These are phyloP conservation scores for Metschnikowia drakensbergensis DNA, from an alignment of 805 yeast genomes.

Conservation along the genomic window DNA sequence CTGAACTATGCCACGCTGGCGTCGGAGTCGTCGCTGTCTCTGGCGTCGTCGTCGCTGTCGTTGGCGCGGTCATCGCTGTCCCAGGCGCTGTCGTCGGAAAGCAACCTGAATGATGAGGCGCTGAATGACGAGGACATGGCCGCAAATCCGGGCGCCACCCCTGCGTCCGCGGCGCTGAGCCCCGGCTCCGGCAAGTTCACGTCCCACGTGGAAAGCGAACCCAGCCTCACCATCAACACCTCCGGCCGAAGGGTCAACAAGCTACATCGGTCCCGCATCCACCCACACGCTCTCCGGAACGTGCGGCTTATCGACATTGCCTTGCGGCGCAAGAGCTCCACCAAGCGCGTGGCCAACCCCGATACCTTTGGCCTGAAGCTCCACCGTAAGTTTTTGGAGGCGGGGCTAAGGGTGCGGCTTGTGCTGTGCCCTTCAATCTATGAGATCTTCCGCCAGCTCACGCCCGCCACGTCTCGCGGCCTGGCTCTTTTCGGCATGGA, in stretches of 20 bases:
- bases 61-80: too few species aligned
- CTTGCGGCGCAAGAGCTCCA: conserved; percentile 29
- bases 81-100: too few species aligned
- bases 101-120: too few species aligned
- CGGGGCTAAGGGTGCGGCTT: conserved; percentile 48
- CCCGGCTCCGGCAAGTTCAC: conserved; percentile 3
- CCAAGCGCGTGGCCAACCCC: conserved; percentile 15
- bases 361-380: conserved; percentile 23
- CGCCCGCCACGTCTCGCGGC: conserved; percentile 30
- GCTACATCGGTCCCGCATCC: conserved; percentile 16
- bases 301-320: conserved; percentile 28
- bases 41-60: too few species aligned
- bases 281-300: conserved; percentile 13
- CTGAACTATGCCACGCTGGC: too few species aligned
- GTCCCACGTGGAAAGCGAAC: conserved; percentile 6
- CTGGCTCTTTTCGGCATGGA: conserved; percentile 7
- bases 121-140: neutral
- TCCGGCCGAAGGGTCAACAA: conserved; percentile 8
- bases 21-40: too few species aligned
- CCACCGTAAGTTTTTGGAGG: conserved; percentile 45
- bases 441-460: conserved; percentile 41
- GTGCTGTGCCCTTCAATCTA: conserved; percentile 44
- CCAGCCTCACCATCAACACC: conserved; percentile 7
- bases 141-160: too few species aligned
- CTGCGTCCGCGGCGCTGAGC: too few species aligned